Base-by-base conservation (phyloP, 2,329 filamentous ascomycete genomes). In the Periconia sp. region DNA sequence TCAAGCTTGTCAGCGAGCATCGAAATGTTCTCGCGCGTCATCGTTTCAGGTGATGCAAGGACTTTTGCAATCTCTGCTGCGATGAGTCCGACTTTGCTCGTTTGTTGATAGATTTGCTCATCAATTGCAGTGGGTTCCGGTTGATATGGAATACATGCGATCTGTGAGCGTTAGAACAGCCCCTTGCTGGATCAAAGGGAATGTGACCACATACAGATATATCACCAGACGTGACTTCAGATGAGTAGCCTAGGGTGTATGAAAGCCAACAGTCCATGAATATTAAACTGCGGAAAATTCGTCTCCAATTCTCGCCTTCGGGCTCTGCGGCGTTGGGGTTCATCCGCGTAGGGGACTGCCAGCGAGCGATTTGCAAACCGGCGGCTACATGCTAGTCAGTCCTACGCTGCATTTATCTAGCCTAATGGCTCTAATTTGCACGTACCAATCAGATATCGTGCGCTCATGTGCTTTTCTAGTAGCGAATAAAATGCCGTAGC, bases 241-340 rank as follows among this genome's bases (percentile, higher is more conserved):
- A 58, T 6, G 41, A 46, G 37, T 69, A 71, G 6, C 68, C 68
- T 1, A 71, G 45, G 2, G 67, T 71, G 28, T 68, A 70, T 1
- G 66, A 66, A 5, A 70, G 54, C 68, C 68, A 71, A 16, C 61
- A 63, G 44, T 70, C 68, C 62, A 70, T 66, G 48, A 70, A 71
- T 7, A 70, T 62, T 8, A 70, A 46, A 34, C 65, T 70, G 8
- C 66, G 56, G 24, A 60, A 64, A 11, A 71, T 40, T 26, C 57
- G 61, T 13, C 48, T 56, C 60, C 61, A 64, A 22, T 50, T 53
- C 0, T 63, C 56, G 12, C 49, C 46, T 5, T n/a, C 18, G 1
- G 13, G n/a, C 5, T 43, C 18, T n/a, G n/a, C n/a, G 19, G 6
- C 12, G 29, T 21, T 24, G 10, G 19, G 10, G 8, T 15, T 39